Evolutionary conservation across 805 yeast species (phyloP).

Genomic region (Saccharomycopsis fermentans): DNA sequence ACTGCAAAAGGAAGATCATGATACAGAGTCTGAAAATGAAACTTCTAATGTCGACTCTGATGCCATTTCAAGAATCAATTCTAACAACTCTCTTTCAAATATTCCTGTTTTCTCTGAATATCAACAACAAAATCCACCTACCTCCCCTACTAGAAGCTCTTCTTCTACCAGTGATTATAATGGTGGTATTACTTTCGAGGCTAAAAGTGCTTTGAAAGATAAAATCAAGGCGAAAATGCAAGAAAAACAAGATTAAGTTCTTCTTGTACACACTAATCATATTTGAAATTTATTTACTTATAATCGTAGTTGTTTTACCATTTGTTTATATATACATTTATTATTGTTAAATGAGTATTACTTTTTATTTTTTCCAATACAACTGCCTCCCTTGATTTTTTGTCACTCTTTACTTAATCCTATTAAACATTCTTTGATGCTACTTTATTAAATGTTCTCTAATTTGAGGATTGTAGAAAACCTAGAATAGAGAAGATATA

Average conservation of each 20-base stretch:
- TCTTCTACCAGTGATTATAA: not conserved
- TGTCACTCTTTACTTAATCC: too few relatives aligned
- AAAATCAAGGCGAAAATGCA: constrained; percentile 11
- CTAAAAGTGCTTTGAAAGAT: constrained; percentile 5
- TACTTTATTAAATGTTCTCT: too few relatives aligned
- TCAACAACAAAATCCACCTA: constrained; percentile 8
- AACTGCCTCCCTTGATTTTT: too few relatives aligned
- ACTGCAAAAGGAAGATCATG: constrained; percentile 14
- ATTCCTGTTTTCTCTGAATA: constrained; percentile 42
- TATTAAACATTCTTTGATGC: too few relatives aligned
- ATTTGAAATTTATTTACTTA: too few relatives aligned
- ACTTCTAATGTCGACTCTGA: constrained; percentile 37
- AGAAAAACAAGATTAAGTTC: constrained; percentile 3
- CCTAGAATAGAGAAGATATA: too few relatives aligned
- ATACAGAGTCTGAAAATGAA: constrained; percentile 4
- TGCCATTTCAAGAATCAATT: constrained; percentile 52
- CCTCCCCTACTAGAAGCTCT: constrained; percentile 2
- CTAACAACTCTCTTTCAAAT: constrained; percentile 51
- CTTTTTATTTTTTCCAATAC: too few relatives aligned
- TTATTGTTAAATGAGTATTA: too few relatives aligned
- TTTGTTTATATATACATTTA: too few relatives aligned
- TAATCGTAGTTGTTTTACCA: too few relatives aligned
- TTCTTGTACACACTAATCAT: too few relatives aligned
- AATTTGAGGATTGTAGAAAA: too few relatives aligned
- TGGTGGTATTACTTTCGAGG: not conserved